Evolutionary conservation across 2,329 filamentous ascomycete species (phyloP), one percentile per base, ranked within the genome.

Genomic region (Dothideomycetes sp.): DNA sequence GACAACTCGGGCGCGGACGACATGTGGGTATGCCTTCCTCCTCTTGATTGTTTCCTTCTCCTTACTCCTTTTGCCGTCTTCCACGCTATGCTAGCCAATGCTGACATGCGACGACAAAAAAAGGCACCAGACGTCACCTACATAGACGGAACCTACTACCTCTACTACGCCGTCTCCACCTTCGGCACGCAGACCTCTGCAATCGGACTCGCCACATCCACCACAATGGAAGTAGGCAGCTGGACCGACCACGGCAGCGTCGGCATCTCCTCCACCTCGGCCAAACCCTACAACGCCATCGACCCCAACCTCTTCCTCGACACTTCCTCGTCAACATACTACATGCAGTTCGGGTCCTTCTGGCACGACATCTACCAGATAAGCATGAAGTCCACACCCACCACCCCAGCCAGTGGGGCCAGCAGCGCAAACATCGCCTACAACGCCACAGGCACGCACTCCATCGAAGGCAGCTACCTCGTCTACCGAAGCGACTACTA

Each of bases 311-410:
- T 67, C 32, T 34, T 32, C 30, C 8, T 15, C 15, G 30, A 8
- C 30, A 8, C 30, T 8, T 8, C 5, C 30, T 29, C 24, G 24
- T 7, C 30, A 32, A 14, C 8, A 32, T 16, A 32, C 30, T 32
- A 32, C 30, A 9, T 32, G 9, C 11, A 32, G n/a, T 84, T 82
- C 46, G 80, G 79, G 17, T 80, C 75, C 10, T 84, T 81, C 66
- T 85, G 78, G 77, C 56, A 61, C 5, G 72, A 77, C 51, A 66
- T 84, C 43, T 80, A 74, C 60, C 73, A 76, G 51, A 73, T 75
- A 1, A 52, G 62, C 27, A 68, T 82, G 52, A 52, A 53, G 16
- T 48, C 51, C 3, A 48, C 47, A 5, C n/a, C 44, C 35, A 35
- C 47, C 44, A 34, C 49, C 55, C 35, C 45, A 22, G 52, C 52